Evolutionary conservation across 2,329 filamentous ascomycete genomes (phyloP).

Genomic region (Fusarium pseudonygamai): DNA sequence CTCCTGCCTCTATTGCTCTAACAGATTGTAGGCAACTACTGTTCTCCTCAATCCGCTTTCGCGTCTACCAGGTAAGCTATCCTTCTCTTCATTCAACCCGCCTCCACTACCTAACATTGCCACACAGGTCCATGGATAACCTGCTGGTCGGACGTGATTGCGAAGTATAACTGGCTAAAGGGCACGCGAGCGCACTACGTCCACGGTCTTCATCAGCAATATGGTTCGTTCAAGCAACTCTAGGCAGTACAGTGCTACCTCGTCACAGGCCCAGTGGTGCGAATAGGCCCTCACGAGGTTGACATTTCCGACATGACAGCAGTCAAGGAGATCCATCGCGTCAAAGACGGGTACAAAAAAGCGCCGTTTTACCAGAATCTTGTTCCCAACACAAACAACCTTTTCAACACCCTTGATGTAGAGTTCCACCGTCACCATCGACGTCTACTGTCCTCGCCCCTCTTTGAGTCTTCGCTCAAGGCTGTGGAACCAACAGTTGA

Average conservation of each 20-base stretch:
- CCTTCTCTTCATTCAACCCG: accelerated
- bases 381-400: background rate
- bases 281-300: background rate
- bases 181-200: background rate
- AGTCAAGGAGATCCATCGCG: background rate
- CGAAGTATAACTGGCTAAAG: background rate
- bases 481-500: background rate
- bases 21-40: background rate
- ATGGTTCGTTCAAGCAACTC: background rate
- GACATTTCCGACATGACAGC: background rate
- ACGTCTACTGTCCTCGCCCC: background rate
- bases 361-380: background rate
- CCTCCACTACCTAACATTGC: accelerated
- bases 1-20: accelerated
- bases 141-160: background rate
- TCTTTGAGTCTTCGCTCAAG: background rate
- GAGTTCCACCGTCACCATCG: background rate
- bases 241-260: too few relatives aligned
- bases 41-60: background rate
- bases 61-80: background rate
- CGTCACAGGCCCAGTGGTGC: background rate
- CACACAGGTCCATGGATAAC: background rate
- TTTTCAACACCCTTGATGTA: background rate
- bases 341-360: background rate
- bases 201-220: background rate